Evolutionary conservation across 2,329 filamentous ascomycete genomes (phyloP), one percentile per base, ranked within the genome.

Genomic region (Penicillium sp.): DNA sequence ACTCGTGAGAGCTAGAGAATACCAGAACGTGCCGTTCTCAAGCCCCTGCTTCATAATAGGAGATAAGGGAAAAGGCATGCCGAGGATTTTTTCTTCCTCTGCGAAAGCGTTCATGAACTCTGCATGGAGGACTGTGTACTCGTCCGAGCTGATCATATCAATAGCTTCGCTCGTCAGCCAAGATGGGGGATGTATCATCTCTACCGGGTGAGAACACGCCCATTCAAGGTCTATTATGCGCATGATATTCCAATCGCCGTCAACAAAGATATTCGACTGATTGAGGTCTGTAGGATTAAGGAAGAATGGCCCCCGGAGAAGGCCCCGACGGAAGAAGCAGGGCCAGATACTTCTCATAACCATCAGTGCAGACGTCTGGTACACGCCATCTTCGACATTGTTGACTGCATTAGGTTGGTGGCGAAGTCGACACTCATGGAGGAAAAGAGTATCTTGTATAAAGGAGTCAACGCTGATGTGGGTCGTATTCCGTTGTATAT

Each of bases 211-310:
- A 17, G 50, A 45, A 23, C 53, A 57, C n/a, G 50, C 41, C 56
- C 52, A 60, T 35, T 60, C 56, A 0, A 62, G 41, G 34, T 60
- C 55, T 3, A 60, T 43, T 1, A 59, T 17, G 21, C 27, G 54
- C 4, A 16, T 54, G 19, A 60, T 50, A 25, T 60, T 42, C 58
- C 58, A 60, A 1, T 58, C 25, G 1, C 45, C 36, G 27, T 59
- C 50, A 13, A 61, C 53, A 17, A 58, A 47, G 2, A 62, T 53
- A 20, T 63, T 62, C 39, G 64, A 68, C 37, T 55, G 56, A 37
- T 72, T 62, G 3, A 73, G 41, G 46, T 73, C 69, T 4, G 67
- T 69, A 13, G 71, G 48, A 3, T 23, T 52, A 32, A 59, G 50
- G 28, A 60, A 36, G 42, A 67, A 71, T 2, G 63, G 63, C 2